Percentiles rank a stretch among this genome's conserved stretches.
Evolutionary conservation across 352 stramenopile genomes (phyloP).

Genomic region (Globisporangium spinosum): DNA sequence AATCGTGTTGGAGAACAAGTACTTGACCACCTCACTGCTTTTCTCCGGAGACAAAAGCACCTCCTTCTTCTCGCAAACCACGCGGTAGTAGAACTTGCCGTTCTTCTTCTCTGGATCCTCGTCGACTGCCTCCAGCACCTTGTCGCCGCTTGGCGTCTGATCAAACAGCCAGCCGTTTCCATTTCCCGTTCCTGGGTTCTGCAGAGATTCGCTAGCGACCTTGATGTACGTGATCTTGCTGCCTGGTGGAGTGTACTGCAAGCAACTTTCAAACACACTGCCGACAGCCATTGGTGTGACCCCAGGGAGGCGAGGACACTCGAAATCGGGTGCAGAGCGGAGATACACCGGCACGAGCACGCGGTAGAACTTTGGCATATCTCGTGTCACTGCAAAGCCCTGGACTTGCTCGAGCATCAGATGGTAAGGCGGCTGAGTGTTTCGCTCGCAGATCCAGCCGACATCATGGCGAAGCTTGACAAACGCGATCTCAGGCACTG

Average conservation of each 20-base stretch:
- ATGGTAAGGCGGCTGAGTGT: conserved; percentile 41
- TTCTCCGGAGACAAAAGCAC: conserved; percentile 71
- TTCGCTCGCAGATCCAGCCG: conserved; percentile 74
- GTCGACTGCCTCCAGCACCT: conserved; percentile 64
- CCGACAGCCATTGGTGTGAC: conserved; percentile 56
- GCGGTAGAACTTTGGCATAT: conserved; percentile 74
- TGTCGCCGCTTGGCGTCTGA: conserved; percentile 55
- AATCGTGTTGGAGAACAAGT: conserved; percentile 63
- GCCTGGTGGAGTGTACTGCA: conserved; percentile 75
- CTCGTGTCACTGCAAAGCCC: conserved; percentile 59
- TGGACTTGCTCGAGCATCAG: conserved; percentile 67
- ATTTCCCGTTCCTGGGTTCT: conserved; percentile 29
- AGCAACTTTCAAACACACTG: conserved; percentile 73
- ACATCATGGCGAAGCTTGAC: conserved; percentile 80
- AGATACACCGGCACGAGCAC: conserved; percentile 64
- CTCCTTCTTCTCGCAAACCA: conserved; percentile 64
- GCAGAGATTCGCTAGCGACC: conserved; percentile 48
- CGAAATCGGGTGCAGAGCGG: conserved; percentile 70
- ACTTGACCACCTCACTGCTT: conserved; percentile 61
- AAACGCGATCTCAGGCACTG: conserved; percentile 50
- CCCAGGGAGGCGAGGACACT: conserved; percentile 66
- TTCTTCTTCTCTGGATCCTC: conserved; percentile 77
- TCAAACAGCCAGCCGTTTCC: conserved; percentile 71
- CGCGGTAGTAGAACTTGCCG: conserved; percentile 79
- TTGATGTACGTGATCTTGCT: conserved; percentile 83